Evolutionary conservation across 1,284 basidiomycete genomes (phyloP).

Genomic region (Kwoniella shivajii): DNA sequence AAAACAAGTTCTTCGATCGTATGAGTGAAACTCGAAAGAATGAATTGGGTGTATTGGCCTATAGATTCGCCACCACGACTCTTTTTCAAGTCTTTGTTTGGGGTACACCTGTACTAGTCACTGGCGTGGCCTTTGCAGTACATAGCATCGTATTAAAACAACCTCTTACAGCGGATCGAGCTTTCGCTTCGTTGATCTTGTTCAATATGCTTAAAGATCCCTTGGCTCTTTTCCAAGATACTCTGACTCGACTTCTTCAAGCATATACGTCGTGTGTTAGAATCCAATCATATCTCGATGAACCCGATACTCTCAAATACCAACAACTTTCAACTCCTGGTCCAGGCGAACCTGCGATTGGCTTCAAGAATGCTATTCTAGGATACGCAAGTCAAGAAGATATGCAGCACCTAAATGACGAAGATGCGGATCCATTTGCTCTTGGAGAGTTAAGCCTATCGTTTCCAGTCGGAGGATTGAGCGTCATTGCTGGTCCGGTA

Average conservation of each 20-base stretch:
- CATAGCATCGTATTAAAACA: conserved; percentile 47
- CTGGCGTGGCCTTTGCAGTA: conserved; percentile 56
- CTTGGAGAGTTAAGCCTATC: conserved; percentile 56
- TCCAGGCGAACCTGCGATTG: conserved; percentile 54
- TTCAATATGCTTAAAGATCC: conserved; percentile 58
- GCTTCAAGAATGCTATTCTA: conserved; percentile 59
- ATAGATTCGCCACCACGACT: conserved; percentile 54
- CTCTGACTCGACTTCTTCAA: conserved; percentile 56
- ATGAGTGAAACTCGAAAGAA: conserved; percentile 56
- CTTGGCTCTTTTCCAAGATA: conserved; percentile 44
- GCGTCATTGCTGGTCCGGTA: conserved; percentile 56
- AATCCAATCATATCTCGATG: conserved; percentile 57
- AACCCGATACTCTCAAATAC: conserved; percentile 62
- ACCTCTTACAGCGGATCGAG: conserved; percentile 45
- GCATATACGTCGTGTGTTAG: conserved; percentile 54
- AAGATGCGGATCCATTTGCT: conserved; percentile 48
- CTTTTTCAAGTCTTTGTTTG: conserved; percentile 53
- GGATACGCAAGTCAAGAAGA: conserved; percentile 33
- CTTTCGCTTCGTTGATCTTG: conserved; percentile 59
- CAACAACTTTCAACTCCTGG: conserved; percentile 53
- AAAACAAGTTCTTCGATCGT: conserved; percentile 56
- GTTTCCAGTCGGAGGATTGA: conserved; percentile 55
- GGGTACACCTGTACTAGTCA: conserved; percentile 57
- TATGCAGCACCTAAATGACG: conserved; percentile 10
- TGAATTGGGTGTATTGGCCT: conserved; percentile 56